Percentiles rank a stretch among this genome's conserved stretches.
phyloP scores from a whole-genome alignment of 306 rosid genomes.

The Malus sylvestris region DNA sequence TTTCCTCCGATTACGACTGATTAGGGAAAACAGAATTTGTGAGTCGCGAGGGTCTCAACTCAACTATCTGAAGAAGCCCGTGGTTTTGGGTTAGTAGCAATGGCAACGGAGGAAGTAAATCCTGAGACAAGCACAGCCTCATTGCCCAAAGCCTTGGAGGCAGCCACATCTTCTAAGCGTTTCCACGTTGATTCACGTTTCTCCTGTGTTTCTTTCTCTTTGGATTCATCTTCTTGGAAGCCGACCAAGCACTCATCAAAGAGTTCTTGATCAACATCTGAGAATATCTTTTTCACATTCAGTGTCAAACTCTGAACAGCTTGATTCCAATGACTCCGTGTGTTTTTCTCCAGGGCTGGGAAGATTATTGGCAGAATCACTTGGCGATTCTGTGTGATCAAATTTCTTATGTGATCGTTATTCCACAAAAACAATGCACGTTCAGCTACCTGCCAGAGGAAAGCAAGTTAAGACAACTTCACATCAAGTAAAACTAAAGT shows the following conservation, averaged over 20 bases:
- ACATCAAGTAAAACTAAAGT: not conserved
- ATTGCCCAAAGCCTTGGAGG: conserved; percentile 36
- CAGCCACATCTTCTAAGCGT: conserved; percentile 47
- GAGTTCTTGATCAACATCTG: conserved; percentile 46
- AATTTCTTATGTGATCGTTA: conserved; percentile 57
- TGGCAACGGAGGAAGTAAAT: conserved; percentile 31
- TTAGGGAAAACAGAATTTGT: not conserved
- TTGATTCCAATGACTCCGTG: conserved; percentile 56
- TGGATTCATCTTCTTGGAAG: conserved; percentile 50
- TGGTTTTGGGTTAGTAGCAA: conserved; percentile 25
- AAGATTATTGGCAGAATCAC: conserved; percentile 52
- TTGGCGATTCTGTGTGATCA: conserved; percentile 45
- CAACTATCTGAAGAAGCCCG: conserved; percentile 22
- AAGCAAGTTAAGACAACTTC: conserved; percentile 14
- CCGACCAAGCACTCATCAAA: conserved; percentile 39
- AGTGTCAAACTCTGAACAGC: conserved; percentile 62
- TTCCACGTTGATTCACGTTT: conserved; percentile 51
- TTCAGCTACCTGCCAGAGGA: conserved; percentile 57
- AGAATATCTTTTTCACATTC: conserved; percentile 54
- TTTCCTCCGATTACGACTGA: not conserved
- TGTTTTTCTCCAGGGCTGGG: conserved; percentile 54
- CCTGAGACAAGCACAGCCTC: conserved; percentile 47
- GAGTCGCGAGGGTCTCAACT: conserved; percentile 20
- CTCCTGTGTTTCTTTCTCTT: conserved; percentile 41
- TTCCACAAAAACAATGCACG: conserved; percentile 68